phyloP scores from a whole-genome alignment of 441 rosid species.

The Gossypium lobatum region DNA sequence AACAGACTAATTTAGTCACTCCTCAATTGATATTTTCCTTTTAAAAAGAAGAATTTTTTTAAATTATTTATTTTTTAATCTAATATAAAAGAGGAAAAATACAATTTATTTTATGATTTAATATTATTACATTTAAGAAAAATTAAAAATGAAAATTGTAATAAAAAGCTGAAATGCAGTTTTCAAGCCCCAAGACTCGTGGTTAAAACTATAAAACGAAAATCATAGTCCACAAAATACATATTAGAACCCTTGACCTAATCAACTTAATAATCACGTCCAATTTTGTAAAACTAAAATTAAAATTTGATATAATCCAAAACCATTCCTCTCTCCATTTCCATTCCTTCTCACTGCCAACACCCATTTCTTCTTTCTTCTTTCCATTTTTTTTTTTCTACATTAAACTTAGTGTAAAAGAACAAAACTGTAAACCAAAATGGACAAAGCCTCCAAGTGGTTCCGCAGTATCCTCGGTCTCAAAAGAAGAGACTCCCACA shows the following conservation, averaged over 20 bases:
- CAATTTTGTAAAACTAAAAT: too few relatives aligned
- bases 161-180: background rate
- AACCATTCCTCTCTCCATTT: background rate
- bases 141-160: background rate
- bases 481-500: conserved; percentile 41
- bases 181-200: background rate
- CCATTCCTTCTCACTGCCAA: conserved; percentile 3
- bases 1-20: too few relatives aligned
- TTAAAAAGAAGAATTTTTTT: too few relatives aligned
- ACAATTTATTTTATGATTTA: too few relatives aligned
- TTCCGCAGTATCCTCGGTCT: conserved; percentile 61
- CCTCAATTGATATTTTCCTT: too few relatives aligned
- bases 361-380: background rate
- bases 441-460: conserved; percentile 88
- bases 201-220: background rate
- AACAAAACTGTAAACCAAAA: conserved; percentile 4
- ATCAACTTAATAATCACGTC: too few relatives aligned
- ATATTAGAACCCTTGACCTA: background rate
- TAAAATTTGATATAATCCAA: background rate
- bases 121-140: too few relatives aligned
- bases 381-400: background rate
- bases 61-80: too few relatives aligned
- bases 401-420: background rate
- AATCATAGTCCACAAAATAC: background rate
- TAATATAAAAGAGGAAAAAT: too few relatives aligned